phyloP scores from a whole-genome alignment of 768 basidiomycete genomes.

The Amylocystis lapponica region DNA sequence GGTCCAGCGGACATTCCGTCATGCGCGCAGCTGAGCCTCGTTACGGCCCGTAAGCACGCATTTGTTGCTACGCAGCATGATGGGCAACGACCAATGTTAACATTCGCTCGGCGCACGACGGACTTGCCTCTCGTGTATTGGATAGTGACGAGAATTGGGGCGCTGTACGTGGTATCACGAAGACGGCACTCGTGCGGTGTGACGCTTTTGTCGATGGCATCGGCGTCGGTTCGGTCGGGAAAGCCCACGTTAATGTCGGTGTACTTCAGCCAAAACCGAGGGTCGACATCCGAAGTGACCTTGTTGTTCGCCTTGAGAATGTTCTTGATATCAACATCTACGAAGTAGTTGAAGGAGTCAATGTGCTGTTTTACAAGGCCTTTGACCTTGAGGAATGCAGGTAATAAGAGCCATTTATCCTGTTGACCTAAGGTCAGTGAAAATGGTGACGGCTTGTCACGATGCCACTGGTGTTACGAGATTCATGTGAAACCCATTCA shows the following conservation, averaged over 20 bases:
- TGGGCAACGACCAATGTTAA: conserved; percentile 90
- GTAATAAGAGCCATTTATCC: conserved; percentile 99
- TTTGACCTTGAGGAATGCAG: conserved; percentile 95
- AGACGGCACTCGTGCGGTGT: conserved; percentile 97
- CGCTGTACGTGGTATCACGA: conserved; percentile 91
- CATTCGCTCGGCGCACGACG: conserved; percentile 75
- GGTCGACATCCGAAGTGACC: conserved; percentile 95
- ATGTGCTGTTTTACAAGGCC: conserved; percentile 99
- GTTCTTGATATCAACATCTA: conserved; percentile 94
- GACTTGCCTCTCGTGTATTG: conserved; percentile 91
- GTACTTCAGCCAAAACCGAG: conserved; percentile 94
- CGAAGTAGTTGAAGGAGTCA: conserved; percentile 98
- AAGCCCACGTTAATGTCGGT: conserved; percentile 91
- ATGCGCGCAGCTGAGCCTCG: conserved; percentile 86
- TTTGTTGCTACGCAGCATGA: conserved; percentile 95
- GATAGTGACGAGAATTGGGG: conserved; percentile 89
- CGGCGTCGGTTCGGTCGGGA: conserved; percentile 83
- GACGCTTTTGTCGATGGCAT: conserved; percentile 72
- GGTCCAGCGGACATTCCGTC: conserved; percentile 96
- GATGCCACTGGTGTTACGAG: too few relatives aligned
- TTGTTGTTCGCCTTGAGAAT: conserved; percentile 92
- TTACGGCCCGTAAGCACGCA: conserved; percentile 79
- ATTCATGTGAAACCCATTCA: too few relatives aligned
- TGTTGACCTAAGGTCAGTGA: too few relatives aligned
- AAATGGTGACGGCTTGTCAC: too few relatives aligned